These are phyloP conservation scores for Beverwykella pulmonaria DNA, from an alignment of 495 filamentous ascomycete genomes.

Conservation along the genomic window DNA sequence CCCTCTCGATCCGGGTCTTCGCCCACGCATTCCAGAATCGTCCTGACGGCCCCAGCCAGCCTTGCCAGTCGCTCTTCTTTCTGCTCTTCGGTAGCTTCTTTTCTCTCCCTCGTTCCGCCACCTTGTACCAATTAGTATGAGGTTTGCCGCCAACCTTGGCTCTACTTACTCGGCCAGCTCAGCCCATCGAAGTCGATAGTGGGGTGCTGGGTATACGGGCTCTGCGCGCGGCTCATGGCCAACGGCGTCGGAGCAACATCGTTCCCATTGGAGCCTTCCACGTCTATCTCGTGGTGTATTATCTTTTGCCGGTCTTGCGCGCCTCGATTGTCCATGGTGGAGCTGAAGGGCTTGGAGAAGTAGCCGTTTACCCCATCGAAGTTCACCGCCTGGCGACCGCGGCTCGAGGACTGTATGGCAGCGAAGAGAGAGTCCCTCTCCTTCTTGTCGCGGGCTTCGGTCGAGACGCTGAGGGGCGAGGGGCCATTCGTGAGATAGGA, in stretches of 20 bases:
- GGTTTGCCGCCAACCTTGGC: neutral
- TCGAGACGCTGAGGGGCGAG: constrained; percentile 27
- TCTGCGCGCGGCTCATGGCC: constrained; percentile 55
- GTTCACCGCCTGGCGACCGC: constrained; percentile 29
- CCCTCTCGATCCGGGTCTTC: constrained; percentile 94
- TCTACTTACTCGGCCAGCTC: constrained; percentile 66
- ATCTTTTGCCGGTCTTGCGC: constrained; percentile 15
- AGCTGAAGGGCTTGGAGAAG: constrained; percentile 11
- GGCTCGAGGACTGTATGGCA: constrained; percentile 34
- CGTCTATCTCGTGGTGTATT: constrained; percentile 28
- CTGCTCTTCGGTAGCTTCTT: constrained; percentile 77
- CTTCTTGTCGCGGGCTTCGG: constrained; percentile 36
- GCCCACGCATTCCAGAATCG: constrained; percentile 92
- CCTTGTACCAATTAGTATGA: constrained; percentile 52
- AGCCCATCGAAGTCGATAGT: constrained; percentile 77
- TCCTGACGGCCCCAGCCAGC: constrained; percentile 81
- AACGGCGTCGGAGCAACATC: constrained; percentile 54
- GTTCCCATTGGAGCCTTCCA: constrained; percentile 69
- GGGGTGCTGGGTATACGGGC: constrained; percentile 66
- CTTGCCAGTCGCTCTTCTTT: constrained; percentile 70
- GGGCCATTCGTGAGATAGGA: constrained; percentile 34
- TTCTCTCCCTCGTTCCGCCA: constrained; percentile 74
- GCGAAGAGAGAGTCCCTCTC: constrained; percentile 37
- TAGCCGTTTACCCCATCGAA: constrained; percentile 32
- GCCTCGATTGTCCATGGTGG: constrained; percentile 1